These are phyloP conservation scores for Rhododendron simsii DNA, from an alignment of 148 eudicot species.

Conservation along the genomic window DNA sequence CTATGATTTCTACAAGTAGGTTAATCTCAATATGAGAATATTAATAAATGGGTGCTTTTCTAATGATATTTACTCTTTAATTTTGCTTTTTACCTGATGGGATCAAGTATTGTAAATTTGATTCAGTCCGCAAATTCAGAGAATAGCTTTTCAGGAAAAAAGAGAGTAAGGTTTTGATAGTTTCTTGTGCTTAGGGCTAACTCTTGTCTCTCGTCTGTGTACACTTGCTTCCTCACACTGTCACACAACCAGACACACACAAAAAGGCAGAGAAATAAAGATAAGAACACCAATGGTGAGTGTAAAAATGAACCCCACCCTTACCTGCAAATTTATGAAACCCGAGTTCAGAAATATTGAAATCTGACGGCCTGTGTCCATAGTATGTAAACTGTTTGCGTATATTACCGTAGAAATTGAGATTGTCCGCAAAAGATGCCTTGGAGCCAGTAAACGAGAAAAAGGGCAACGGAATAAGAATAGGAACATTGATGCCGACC, in stretches of 20 bases:
- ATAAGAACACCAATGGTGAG: neutral
- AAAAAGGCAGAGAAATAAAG: neutral
- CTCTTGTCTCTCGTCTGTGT: neutral
- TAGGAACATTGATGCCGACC: constrained; percentile 97
- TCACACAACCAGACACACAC: too few relatives aligned
- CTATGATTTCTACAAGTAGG: neutral
- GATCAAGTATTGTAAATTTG: neutral
- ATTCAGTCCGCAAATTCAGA: too few relatives aligned
- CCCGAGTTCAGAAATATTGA: neutral
- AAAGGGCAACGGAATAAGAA: constrained; percentile 95
- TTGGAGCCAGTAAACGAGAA: constrained; percentile 94
- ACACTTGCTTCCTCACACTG: neutral
- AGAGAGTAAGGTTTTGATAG: too few relatives aligned
- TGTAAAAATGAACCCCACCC: constrained; percentile 90
- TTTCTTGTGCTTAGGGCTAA: neutral
- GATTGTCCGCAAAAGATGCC: constrained; percentile 96
- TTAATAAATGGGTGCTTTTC: neutral
- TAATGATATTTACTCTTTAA: neutral
- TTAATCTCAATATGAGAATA: neutral
- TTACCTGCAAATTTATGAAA: constrained; percentile 49
- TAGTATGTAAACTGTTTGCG: neutral
- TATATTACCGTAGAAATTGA: constrained; percentile 83
- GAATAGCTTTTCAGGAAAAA: too few relatives aligned
- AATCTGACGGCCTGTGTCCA: neutral
- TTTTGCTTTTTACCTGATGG: too few relatives aligned